phyloP scores from a whole-genome alignment of 2,329 filamentous ascomycete species.

The Grosmannia penicillata region DNA sequence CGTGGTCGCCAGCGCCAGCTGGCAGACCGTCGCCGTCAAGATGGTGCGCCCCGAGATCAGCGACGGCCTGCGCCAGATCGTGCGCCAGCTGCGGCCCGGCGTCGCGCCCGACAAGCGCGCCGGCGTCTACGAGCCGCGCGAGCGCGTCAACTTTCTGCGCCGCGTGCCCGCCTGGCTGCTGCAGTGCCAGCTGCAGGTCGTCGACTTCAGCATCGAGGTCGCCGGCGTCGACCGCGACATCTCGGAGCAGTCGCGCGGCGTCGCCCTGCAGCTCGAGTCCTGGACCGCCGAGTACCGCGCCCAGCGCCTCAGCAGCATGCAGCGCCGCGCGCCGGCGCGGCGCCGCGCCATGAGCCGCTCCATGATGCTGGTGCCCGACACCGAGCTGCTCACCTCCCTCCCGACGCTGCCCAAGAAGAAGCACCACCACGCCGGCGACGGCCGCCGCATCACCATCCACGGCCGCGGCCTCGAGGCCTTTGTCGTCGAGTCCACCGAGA shows the following conservation, averaged over 20 bases:
- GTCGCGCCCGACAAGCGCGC: slow-evolving; percentile 47
- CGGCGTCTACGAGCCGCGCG: slow-evolving; percentile 27
- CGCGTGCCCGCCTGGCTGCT: slow-evolving; percentile 72
- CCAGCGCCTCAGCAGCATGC: slow-evolving; percentile 53
- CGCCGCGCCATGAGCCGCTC: slow-evolving; percentile 63
- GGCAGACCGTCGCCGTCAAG: slow-evolving; percentile 79
- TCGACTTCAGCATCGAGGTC: slow-evolving; percentile 79
- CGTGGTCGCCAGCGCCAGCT: slow-evolving; percentile 62
- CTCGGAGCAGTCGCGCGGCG: slow-evolving; percentile 65
- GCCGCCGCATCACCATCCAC: slow-evolving; percentile 67
- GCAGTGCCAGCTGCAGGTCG: slow-evolving; percentile 70
- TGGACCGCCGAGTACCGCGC: slow-evolving; percentile 84
- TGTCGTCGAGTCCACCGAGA: slow-evolving; percentile 75
- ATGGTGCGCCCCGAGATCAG: slow-evolving; percentile 88
- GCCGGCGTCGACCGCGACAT: slow-evolving; percentile 78
- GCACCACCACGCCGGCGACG: slow-evolving; percentile 49
- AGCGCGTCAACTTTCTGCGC: slow-evolving; percentile 57
- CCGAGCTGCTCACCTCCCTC: slow-evolving; percentile 40
- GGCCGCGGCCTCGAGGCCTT: slow-evolving; percentile 76
- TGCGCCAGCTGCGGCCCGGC: slow-evolving; percentile 64
- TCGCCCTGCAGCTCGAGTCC: slow-evolving; percentile 74
- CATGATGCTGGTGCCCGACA: slow-evolving; percentile 49
- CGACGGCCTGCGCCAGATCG: slow-evolving; percentile 81
- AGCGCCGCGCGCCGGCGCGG: slow-evolving; percentile 40
- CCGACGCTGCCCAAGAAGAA: slow-evolving; percentile 39